Conservation (phyloP, 1,284 basidiomycete species). For the Naganishia sp. region DNA sequence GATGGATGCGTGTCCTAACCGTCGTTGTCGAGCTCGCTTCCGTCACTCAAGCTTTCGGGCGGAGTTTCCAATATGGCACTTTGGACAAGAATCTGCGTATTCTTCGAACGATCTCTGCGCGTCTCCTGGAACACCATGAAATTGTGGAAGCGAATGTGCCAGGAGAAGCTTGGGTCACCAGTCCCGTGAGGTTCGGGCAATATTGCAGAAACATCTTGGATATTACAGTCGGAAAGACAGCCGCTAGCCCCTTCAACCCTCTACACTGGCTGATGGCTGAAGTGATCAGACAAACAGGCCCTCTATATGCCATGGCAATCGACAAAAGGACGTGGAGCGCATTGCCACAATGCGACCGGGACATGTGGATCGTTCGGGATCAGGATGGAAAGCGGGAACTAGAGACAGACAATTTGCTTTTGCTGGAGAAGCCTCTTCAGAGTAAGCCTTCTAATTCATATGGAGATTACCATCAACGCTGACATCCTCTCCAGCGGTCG, state of each 20-base stretch:
- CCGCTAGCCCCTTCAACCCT: slow-evolving; percentile 91
- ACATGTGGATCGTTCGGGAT: slow-evolving; percentile 2
- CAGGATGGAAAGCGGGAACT: slow-evolving; percentile 60
- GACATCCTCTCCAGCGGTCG: slow-evolving; percentile 62
- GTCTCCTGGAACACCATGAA: slow-evolving; percentile 9
- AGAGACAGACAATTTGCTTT: slow-evolving; percentile 57
- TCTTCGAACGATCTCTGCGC: slow-evolving; percentile 15
- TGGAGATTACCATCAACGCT: not conserved
- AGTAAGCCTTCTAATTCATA: slow-evolving; percentile 59
- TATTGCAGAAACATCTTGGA: slow-evolving; percentile 56
- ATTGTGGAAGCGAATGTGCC: not conserved
- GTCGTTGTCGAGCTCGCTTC: slow-evolving; percentile 66
- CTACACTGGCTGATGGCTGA: slow-evolving; percentile 90
- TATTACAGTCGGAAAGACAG: slow-evolving; percentile 70
- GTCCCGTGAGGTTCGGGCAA: slow-evolving; percentile 8
- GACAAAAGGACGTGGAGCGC: slow-evolving; percentile 22
- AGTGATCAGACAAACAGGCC: slow-evolving; percentile 71
- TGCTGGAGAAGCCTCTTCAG: slow-evolving; percentile 78
- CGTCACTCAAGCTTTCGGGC: slow-evolving; percentile 55
- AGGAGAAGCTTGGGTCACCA: slow-evolving; percentile 1
- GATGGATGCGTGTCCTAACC: slow-evolving; percentile 54
- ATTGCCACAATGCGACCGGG: slow-evolving; percentile 17
- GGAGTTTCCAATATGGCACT: slow-evolving; percentile 12
- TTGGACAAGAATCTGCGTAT: slow-evolving; percentile 2
- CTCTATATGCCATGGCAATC: slow-evolving; percentile 56